These are phyloP conservation scores for Diaporthe sp. DNA, from an alignment of 2,329 filamentous ascomycete genomes.

Conservation along the genomic window DNA sequence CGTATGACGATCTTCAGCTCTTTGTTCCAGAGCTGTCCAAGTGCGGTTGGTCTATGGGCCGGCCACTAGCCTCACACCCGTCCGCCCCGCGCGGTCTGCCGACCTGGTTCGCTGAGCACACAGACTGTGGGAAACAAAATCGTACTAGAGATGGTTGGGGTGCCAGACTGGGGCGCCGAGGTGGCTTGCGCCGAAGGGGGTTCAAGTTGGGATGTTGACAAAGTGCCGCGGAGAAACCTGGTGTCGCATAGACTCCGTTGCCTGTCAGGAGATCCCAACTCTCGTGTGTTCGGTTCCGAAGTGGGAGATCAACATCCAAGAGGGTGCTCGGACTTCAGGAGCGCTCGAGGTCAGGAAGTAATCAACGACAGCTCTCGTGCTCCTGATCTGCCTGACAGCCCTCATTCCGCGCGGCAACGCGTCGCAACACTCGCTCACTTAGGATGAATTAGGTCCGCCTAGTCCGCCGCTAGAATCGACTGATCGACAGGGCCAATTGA, in stretches of 20 bases:
- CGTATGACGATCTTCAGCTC: constrained; percentile 7
- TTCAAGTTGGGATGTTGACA: background rate
- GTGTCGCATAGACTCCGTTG: background rate
- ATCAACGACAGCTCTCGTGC: background rate
- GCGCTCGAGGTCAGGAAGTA: no score
- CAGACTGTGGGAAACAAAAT: background rate
- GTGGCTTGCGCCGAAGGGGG: background rate
- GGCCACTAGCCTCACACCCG: background rate
- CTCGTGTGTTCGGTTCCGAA: background rate
- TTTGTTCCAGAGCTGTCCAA: background rate
- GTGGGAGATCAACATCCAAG: background rate
- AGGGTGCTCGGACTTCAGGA: background rate
- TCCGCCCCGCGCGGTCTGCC: background rate
- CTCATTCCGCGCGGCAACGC: background rate
- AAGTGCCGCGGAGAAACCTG: background rate
- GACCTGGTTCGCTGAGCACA: background rate
- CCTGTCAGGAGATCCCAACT: constrained; percentile 12
- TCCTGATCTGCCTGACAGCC: background rate
- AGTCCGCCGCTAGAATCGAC: background rate
- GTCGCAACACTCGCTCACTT: background rate
- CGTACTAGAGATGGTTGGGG: background rate
- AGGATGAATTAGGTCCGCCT: background rate
- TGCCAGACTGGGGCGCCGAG: background rate
- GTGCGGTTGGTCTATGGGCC: background rate
- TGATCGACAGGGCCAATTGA: constrained; percentile 15